Conservation (phyloP, 169 alveolate genomes). For the Plasmodium gonderi region DNA sequence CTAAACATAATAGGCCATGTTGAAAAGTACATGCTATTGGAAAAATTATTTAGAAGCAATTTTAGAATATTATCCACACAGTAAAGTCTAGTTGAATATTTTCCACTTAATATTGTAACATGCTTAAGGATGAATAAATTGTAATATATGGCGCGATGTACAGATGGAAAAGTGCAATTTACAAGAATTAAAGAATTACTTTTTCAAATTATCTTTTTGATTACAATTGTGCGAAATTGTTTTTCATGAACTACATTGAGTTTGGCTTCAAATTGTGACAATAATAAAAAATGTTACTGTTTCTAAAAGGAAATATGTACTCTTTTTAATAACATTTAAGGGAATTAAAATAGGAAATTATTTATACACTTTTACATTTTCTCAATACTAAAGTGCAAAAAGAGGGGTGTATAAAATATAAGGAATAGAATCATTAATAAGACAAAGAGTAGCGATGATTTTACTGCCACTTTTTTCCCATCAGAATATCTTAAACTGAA, state of each 20-base stretch:
- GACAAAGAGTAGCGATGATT: background rate
- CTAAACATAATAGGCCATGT: background rate
- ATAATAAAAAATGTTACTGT: background rate
- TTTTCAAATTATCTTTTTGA: background rate
- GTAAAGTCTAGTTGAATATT: background rate
- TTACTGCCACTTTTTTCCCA: background rate
- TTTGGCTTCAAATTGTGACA: background rate
- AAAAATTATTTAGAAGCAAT: background rate
- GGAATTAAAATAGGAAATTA: background rate
- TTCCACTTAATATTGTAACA: background rate
- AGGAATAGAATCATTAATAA: background rate
- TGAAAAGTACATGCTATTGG: background rate
- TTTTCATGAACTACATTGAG: background rate
- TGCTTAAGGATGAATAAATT: background rate
- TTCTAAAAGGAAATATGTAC: background rate
- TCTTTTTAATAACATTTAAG: background rate
- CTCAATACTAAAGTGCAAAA: background rate
- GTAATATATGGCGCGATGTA: background rate
- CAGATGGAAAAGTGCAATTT: background rate
- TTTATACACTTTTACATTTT: background rate
- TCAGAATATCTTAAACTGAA: background rate
- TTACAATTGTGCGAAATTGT: background rate
- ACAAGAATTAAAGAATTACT: background rate
- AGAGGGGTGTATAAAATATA: background rate
- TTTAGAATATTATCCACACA: background rate